These are phyloP conservation scores for Heliamphora pulchella DNA, from an alignment of 179 eudicot genomes.

Conservation along the genomic window DNA sequence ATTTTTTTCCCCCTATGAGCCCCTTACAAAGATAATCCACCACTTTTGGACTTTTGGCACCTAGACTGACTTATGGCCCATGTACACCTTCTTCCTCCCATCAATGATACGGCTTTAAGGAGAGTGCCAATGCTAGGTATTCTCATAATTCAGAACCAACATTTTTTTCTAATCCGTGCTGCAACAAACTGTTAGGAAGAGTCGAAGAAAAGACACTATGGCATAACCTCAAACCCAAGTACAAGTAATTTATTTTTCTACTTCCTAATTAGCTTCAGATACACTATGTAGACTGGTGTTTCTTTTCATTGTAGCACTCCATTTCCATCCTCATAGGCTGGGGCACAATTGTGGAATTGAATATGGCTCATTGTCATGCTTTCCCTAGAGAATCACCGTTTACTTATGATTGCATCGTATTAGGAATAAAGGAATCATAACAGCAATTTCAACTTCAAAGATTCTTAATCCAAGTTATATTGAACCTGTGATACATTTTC, in stretches of 20 bases:
- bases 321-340: background rate
- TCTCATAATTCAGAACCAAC: background rate
- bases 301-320: background rate
- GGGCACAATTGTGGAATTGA: background rate
- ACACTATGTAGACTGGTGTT: background rate
- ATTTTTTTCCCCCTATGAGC: background rate
- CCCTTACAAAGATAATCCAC: background rate
- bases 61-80: background rate
- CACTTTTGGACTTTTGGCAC: background rate
- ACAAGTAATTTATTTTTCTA: background rate
- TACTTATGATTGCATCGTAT: background rate
- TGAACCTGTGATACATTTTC: background rate
- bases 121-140: background rate
- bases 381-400: background rate
- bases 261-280: background rate
- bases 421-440: background rate
- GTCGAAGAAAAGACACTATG: background rate
- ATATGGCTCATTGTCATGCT: background rate
- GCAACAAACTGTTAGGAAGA: background rate
- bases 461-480: background rate
- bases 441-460: background rate
- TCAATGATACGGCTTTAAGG: background rate
- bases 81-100: background rate
- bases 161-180: background rate
- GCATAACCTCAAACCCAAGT: background rate